Evolutionary conservation across 192 early-diverging fungal genomes (phyloP), one percentile per base, ranked within the genome.

Genomic region (Coemansia brasiliensis): DNA sequence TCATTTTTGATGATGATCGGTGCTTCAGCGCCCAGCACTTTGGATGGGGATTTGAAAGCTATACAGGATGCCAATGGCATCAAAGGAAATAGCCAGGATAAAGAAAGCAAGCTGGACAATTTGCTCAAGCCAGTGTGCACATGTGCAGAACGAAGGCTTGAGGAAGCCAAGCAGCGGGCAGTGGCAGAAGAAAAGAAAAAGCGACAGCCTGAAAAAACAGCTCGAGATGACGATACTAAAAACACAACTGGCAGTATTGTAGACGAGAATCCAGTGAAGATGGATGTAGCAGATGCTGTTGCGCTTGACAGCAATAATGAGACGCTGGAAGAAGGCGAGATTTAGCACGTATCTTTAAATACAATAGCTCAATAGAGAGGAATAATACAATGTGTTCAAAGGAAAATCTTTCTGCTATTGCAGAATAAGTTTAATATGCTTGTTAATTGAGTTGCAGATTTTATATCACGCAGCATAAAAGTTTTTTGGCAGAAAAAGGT

Each of bases 111-210:
- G 13, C 57, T 79, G 12, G 69, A 72, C 39, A 64, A 55, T 9
- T 49, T 79, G 15, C 62, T 79, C 8, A 69, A 64, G 53, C 69
- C 76, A 11, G 20, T 79, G 24, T 79, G 76, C 32, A 69, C 55
- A 3, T 79, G 76, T 16, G 43, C 48, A 1, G 62, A 65, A 27
- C 37, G 24, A 13, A 42, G 74, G 21, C 51, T 21, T 17, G 56
- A 38, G 2, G 56, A 75, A 29, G 57, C 61, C 15, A 49, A 52
- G 27, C 40, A 27, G 26, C 39, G 44, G 5, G 73, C 50, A 8
- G 52, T 39, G 10, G 52, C 29, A 21, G 56, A 51, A 17, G 59
- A 37, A 13, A 17, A 51, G 15, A 35, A 51, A 17, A 12, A 6
- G 26, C 49, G 29, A 7, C 26, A 35, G 29, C n/a, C n/a, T 2